Percentiles rank a stretch among this genome's conserved stretches.
These are phyloP conservation scores for Aureobasidium zeae DNA, from an alignment of 2,329 filamentous ascomycete species.

Conservation along the genomic window DNA sequence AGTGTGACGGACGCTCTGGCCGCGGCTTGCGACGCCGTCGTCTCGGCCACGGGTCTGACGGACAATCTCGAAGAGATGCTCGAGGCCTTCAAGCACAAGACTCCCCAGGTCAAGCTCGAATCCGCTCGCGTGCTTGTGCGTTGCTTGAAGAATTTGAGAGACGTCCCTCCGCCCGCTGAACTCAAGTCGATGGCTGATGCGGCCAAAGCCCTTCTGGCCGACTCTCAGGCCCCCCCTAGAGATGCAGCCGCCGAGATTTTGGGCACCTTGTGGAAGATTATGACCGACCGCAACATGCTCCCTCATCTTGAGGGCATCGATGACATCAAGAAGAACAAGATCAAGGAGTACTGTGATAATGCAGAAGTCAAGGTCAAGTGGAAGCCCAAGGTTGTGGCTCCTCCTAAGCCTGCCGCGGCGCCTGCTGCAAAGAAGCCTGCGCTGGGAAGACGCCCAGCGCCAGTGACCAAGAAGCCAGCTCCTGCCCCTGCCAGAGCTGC, in stretches of 20 bases:
- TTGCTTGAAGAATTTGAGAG: constrained; percentile 70
- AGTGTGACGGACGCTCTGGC: constrained; percentile 80
- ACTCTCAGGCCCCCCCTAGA: constrained; percentile 76
- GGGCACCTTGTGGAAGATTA: constrained; percentile 96
- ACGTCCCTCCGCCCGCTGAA: constrained; percentile 76
- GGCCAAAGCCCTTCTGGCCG: constrained; percentile 79
- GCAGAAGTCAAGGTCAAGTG: constrained; percentile 83
- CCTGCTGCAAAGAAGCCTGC: constrained; percentile 46
- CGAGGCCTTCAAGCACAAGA: constrained; percentile 82
- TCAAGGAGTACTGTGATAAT: constrained; percentile 81
- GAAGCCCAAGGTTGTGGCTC: constrained; percentile 69
- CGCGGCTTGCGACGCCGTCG: constrained; percentile 67
- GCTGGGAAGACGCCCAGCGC: constrained; percentile 37
- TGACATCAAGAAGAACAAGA: constrained; percentile 89
- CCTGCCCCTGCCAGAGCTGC: constrained; percentile 31
- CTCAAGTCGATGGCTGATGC: constrained; percentile 78
- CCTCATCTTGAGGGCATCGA: constrained; percentile 85
- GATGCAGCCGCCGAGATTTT: constrained; percentile 86
- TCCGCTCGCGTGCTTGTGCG: constrained; percentile 89
- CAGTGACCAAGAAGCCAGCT: constrained; percentile 39
- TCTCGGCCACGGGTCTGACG: constrained; percentile 57
- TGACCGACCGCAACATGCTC: constrained; percentile 92
- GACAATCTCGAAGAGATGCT: constrained; percentile 90
- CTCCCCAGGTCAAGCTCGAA: constrained; percentile 94
- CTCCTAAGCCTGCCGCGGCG: constrained; percentile 50